A percentile compares a stretch with the other conserved stretches of the same genome.
phyloP scores from a whole-genome alignment of 768 basidiomycete genomes.

The Psilocybe sp. region DNA sequence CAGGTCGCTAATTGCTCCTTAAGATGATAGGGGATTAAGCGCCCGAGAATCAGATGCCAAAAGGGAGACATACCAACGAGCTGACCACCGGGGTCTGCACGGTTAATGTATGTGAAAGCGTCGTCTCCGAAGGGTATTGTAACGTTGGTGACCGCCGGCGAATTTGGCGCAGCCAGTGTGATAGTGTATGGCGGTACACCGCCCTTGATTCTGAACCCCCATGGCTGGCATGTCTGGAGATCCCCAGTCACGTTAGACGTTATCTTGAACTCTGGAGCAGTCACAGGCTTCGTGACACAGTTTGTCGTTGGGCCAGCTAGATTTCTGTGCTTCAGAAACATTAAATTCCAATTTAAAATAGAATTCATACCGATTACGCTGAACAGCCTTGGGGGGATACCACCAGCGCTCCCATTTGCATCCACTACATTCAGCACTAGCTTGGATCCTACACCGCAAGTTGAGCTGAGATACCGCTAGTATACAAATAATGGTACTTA shows the following conservation, averaged over 20 bases:
- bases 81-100: slow-evolving; percentile 30
- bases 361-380: slow-evolving; percentile 29
- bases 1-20: slow-evolving; percentile 41
- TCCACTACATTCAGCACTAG: slow-evolving; percentile 45
- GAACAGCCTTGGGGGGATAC: slow-evolving; percentile 31
- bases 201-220: slow-evolving; percentile 42
- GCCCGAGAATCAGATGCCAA: not conserved
- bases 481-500: slow-evolving; percentile 16
- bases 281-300: slow-evolving; percentile 23
- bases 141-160: slow-evolving; percentile 38
- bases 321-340: not conserved
- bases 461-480: not conserved
- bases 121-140: slow-evolving; percentile 35
- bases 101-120: slow-evolving; percentile 40
- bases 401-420: slow-evolving; percentile 38
- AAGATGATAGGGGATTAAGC: not conserved
- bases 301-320: slow-evolving; percentile 30
- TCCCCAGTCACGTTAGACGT: slow-evolving; percentile 34
- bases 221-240: slow-evolving; percentile 42
- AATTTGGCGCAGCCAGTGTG: slow-evolving; percentile 34
- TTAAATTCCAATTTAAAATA: not conserved
- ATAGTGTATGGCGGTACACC: slow-evolving; percentile 44
- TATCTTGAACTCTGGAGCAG: slow-evolving; percentile 28
- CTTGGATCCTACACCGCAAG: slow-evolving; percentile 30
- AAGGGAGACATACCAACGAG: slow-evolving; percentile 38